phyloP scores from a whole-genome alignment of 805 yeast genomes.

The Candida endomychidarum region DNA sequence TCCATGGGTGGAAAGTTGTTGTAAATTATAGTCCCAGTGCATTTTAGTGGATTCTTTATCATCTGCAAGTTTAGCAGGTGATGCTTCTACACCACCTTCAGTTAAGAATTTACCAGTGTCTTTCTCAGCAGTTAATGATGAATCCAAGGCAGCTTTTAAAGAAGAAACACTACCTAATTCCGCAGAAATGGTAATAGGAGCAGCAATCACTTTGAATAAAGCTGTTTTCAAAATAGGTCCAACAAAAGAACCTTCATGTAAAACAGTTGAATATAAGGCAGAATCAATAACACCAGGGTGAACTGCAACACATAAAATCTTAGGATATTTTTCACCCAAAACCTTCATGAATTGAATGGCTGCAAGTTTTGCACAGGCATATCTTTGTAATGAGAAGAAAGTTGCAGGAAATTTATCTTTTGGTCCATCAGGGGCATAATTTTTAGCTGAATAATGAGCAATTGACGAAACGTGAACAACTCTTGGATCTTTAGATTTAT shows the following conservation, averaged over 20 bases:
- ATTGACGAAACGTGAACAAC: conserved; percentile 32
- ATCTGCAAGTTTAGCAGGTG: conserved; percentile 25
- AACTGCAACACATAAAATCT: conserved; percentile 32
- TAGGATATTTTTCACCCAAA: conserved; percentile 28
- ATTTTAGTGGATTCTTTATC: conserved; percentile 20
- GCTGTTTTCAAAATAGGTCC: not conserved
- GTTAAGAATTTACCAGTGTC: conserved; percentile 31
- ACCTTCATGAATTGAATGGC: conserved; percentile 30
- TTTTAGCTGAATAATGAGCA: conserved; percentile 26
- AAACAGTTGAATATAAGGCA: conserved; percentile 26
- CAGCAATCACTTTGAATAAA: conserved; percentile 16
- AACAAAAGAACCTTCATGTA: conserved; percentile 1
- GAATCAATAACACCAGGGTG: conserved; percentile 43
- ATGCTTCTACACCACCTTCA: conserved; percentile 31
- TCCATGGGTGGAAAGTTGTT: no score
- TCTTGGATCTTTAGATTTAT: conserved; percentile 26
- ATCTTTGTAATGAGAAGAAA: conserved; percentile 32
- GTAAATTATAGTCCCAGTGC: conserved; percentile 31
- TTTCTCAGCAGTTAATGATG: conserved; percentile 18
- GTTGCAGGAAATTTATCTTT: conserved; percentile 27
- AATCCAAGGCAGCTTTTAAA: conserved; percentile 34
- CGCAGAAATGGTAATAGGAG: conserved; percentile 25
- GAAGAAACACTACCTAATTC: conserved; percentile 39
- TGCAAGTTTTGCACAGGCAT: conserved; percentile 36
- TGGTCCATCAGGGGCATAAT: conserved; percentile 24